Conservation (phyloP, 345 rosid genomes). For the Crucihimalaya himalaica region DNA sequence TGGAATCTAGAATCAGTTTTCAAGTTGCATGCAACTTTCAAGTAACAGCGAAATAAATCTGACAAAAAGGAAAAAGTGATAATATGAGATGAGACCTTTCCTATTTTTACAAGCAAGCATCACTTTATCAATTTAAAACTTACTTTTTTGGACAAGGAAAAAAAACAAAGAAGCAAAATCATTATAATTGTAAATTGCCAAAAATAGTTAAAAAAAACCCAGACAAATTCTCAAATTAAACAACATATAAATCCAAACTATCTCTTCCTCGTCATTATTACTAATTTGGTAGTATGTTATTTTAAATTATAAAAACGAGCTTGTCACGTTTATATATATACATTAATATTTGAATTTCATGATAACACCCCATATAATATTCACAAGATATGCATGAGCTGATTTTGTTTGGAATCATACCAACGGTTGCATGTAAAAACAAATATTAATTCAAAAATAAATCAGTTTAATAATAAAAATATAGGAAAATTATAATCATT, state of each 20-base stretch:
- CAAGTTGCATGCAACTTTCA: background rate
- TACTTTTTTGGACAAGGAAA: background rate
- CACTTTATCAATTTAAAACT: background rate
- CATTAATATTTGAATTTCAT: background rate
- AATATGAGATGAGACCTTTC: conserved; percentile 22
- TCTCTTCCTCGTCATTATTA: background rate
- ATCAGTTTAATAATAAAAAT: background rate
- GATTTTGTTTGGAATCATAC: conserved; percentile 22
- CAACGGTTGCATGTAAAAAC: conserved; percentile 19
- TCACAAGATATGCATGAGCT: conserved; percentile 29
- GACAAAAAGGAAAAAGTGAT: conserved; percentile 21
- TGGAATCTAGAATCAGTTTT: too few species aligned
- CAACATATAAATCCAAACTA: background rate
- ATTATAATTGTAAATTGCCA: background rate
- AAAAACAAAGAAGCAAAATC: background rate
- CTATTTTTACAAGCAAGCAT: conserved; percentile 36
- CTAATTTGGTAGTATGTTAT: background rate
- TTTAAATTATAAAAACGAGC: background rate
- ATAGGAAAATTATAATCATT: background rate
- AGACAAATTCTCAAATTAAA: background rate
- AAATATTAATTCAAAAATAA: background rate
- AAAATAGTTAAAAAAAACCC: background rate
- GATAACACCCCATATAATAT: background rate
- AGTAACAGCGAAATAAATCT: conserved; percentile 2
- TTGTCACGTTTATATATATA: background rate